Percentiles rank a stretch among this genome's conserved stretches.
Conservation (phyloP, 176 grass and related monocot genomes). For the Carex pumila region DNA sequence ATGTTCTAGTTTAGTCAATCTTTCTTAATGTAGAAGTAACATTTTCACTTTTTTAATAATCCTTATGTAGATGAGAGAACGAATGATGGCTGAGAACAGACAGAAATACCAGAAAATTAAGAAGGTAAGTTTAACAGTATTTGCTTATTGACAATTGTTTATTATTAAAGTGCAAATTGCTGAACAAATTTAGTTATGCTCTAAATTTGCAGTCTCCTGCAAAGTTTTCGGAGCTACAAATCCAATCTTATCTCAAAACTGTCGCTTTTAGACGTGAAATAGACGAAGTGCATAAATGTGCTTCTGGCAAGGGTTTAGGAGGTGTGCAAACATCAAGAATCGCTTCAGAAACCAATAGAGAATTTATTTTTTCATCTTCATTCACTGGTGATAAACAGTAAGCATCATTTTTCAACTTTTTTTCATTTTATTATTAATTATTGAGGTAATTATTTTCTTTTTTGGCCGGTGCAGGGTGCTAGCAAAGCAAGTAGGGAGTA, state of each 20-base stretch:
- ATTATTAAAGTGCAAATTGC: conserved; percentile 1
- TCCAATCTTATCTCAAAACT: conserved; percentile 97
- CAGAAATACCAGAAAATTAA: conserved; percentile 98
- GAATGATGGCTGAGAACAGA: conserved; percentile 96
- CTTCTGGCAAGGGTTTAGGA: conserved; percentile 64
- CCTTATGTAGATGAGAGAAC: conserved; percentile 86
- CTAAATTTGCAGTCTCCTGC: conserved; percentile 55
- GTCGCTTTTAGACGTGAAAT: conserved; percentile 94
- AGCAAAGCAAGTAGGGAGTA: conserved; percentile 35
- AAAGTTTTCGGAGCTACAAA: conserved; percentile 98
- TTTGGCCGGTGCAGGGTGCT: background rate
- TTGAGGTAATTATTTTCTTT: background rate
- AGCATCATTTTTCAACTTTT: conserved; percentile 25
- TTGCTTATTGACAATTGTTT: conserved; percentile 21
- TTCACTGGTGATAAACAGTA: conserved; percentile 99
- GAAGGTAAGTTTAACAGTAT: conserved; percentile 42
- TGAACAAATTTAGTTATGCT: background rate
- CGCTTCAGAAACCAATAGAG: conserved; percentile 93
- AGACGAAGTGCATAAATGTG: conserved; percentile 67
- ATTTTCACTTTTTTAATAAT: conserved; percentile 14
- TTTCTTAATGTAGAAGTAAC: background rate
- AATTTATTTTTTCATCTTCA: conserved; percentile 94
- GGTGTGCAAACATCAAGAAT: conserved; percentile 86
- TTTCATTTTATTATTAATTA: conserved; percentile 1
- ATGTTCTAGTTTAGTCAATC: background rate